Evolutionary conservation across 1,284 basidiomycete species (phyloP).

Genomic region (Puccinia coronata): DNA sequence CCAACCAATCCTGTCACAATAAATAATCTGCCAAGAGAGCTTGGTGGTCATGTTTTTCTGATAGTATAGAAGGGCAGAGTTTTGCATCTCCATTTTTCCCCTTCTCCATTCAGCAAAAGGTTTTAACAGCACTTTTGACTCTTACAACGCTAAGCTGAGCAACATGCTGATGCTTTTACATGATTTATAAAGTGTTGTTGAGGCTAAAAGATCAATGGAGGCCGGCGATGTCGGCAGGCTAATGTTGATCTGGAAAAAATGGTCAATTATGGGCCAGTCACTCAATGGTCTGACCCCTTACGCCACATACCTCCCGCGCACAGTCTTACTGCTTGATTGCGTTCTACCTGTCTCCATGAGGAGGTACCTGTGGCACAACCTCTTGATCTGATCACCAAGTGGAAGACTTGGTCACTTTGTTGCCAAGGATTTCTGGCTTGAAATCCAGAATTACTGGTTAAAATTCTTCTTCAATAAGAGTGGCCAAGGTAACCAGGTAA

Average conservation of each 20-base stretch:
- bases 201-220: constrained; percentile 16
- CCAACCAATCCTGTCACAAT: too few relatives aligned
- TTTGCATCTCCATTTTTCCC: too few relatives aligned
- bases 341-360: neutral
- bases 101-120: too few relatives aligned
- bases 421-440: constrained; percentile 35
- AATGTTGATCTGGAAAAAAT: constrained; percentile 22
- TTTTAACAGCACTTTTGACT: too few relatives aligned
- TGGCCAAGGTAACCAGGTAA: neutral
- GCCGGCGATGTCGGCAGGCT: constrained; percentile 28
- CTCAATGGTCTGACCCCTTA: neutral
- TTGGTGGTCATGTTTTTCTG: too few relatives aligned
- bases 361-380: constrained; percentile 14
- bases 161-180: constrained; percentile 10
- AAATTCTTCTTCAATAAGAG: constrained; percentile 15
- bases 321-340: neutral
- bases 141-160: constrained; percentile 1
- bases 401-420: constrained; percentile 2
- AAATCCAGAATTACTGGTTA: too few relatives aligned
- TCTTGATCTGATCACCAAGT: constrained; percentile 9
- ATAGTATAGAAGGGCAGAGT: too few relatives aligned
- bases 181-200: constrained; percentile 1
- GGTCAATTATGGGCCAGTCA: constrained; percentile 18
- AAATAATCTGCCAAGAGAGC: too few relatives aligned
- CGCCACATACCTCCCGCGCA: constrained; percentile 15